These are phyloP conservation scores for Suillus tomentosus DNA, from an alignment of 768 basidiomycete species.

Conservation along the genomic window DNA sequence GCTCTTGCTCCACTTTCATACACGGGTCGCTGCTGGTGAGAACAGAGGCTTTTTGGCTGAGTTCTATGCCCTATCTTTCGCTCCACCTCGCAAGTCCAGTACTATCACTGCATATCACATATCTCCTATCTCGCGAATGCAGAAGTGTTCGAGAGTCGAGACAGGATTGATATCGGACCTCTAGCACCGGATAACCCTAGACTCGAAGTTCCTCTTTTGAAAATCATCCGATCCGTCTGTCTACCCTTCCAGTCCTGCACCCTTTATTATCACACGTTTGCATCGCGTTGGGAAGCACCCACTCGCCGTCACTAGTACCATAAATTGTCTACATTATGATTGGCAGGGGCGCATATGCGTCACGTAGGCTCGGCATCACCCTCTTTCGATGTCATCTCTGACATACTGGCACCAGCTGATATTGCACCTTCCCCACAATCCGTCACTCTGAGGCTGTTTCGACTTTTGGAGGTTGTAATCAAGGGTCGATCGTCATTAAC, in stretches of 20 bases:
- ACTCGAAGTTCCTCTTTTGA: not conserved
- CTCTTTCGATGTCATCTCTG: not conserved
- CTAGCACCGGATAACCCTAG: constrained; percentile 1
- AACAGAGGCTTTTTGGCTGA: not conserved
- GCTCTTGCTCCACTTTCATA: constrained; percentile 2
- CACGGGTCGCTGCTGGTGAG: constrained; percentile 1
- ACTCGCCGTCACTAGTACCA: not conserved
- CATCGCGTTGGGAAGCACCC: not conserved
- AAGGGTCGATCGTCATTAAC: constrained; percentile 14
- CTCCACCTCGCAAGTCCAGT: not conserved
- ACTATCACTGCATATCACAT: not conserved
- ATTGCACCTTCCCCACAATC: not conserved
- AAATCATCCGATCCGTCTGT: not conserved
- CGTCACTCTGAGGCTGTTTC: not conserved
- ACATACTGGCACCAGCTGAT: not conserved
- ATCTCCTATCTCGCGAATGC: constrained; percentile 1
- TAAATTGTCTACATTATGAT: not conserved
- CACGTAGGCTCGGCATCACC: not conserved
- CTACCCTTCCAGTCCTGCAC: not conserved
- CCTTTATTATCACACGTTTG: constrained; percentile 10
- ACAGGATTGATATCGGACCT: not conserved
- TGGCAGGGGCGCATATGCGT: not conserved
- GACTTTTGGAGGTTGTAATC: not conserved
- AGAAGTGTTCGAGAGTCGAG: not conserved
- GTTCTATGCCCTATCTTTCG: not conserved